Conservation (phyloP, 495 filamentous ascomycete species). For the Hypoxylon perforatum region DNA sequence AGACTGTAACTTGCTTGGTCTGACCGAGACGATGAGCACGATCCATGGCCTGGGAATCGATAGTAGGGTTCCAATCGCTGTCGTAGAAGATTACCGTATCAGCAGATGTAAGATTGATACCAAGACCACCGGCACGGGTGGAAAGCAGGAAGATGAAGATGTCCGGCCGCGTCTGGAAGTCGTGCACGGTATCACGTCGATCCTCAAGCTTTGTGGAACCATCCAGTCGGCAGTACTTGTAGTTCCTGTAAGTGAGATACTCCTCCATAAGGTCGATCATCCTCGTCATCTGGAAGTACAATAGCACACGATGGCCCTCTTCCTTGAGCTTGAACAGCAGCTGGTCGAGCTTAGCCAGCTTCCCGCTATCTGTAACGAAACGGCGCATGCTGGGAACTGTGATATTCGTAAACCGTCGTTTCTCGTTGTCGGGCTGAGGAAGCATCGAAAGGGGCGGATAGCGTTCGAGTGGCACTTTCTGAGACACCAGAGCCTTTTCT, state of each 20-base stretch:
- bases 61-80: constrained; percentile 99
- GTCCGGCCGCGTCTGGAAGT: constrained; percentile 91
- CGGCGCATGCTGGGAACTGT: constrained; percentile 97
- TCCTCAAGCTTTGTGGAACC: constrained; percentile 99
- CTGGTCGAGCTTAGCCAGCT: constrained; percentile 90
- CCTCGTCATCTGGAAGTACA: constrained; percentile 99
- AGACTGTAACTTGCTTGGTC: constrained; percentile 95
- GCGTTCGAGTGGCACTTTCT: constrained; percentile 69
- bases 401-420: constrained; percentile 87
- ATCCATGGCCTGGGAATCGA: constrained; percentile 99
- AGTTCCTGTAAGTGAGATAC: constrained; percentile 97
- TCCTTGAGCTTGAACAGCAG: constrained; percentile 90
- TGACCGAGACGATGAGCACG: constrained; percentile 97
- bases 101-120: constrained; percentile 94
- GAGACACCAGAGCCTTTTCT: constrained; percentile 77
- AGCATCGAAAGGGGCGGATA: constrained; percentile 75
- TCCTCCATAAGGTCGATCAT: constrained; percentile 99
- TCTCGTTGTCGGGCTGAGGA: constrained; percentile 79
- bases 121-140: constrained; percentile 95
- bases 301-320: constrained; percentile 89
- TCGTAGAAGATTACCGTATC: constrained; percentile 99
- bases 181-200: constrained; percentile 92
- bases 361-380: constrained; percentile 97
- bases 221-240: constrained; percentile 96
- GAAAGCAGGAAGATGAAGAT: constrained; percentile 97